These are phyloP conservation scores for Pseudisothecium myosuroides DNA, from an alignment of 225 moss, liverwort and hornwort species.

Conservation along the genomic window DNA sequence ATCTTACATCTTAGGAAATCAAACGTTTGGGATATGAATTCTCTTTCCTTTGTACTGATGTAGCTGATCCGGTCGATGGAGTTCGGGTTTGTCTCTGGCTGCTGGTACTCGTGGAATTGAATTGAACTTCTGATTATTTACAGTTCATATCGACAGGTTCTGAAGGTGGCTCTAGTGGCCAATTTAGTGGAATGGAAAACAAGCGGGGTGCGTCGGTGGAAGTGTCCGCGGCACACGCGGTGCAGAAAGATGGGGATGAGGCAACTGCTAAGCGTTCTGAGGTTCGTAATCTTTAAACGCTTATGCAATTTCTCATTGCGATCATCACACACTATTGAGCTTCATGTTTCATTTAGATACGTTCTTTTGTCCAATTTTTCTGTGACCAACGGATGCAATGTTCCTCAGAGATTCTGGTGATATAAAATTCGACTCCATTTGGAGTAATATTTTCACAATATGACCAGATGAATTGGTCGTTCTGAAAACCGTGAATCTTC, in stretches of 20 bases:
- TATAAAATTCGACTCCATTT: background rate
- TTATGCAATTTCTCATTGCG: background rate
- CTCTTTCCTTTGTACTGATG: background rate
- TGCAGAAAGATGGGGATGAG: conserved; percentile 21
- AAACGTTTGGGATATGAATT: background rate
- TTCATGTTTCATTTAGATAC: background rate
- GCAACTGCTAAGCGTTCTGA: conserved; percentile 60
- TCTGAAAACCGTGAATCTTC: background rate
- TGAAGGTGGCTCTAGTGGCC: background rate
- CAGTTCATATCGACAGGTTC: conserved; percentile 23
- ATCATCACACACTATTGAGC: background rate
- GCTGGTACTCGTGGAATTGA: conserved; percentile 1
- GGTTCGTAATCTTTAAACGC: conserved; percentile 18
- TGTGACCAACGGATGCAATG: background rate
- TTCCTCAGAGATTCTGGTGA: background rate
- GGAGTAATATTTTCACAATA: background rate
- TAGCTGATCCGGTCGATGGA: background rate
- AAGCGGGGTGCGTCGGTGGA: conserved; percentile 21
- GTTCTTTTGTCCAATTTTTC: background rate
- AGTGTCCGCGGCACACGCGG: conserved; percentile 2
- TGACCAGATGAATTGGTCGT: background rate
- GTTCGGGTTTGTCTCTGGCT: conserved; percentile 7
- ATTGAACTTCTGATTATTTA: conserved; percentile 11
- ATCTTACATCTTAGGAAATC: background rate
- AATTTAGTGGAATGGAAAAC: background rate